Evolutionary conservation across 805 yeast genomes (phyloP), one percentile per base, ranked within the genome.

Genomic region (Aciculoconidium aculeatum): DNA sequence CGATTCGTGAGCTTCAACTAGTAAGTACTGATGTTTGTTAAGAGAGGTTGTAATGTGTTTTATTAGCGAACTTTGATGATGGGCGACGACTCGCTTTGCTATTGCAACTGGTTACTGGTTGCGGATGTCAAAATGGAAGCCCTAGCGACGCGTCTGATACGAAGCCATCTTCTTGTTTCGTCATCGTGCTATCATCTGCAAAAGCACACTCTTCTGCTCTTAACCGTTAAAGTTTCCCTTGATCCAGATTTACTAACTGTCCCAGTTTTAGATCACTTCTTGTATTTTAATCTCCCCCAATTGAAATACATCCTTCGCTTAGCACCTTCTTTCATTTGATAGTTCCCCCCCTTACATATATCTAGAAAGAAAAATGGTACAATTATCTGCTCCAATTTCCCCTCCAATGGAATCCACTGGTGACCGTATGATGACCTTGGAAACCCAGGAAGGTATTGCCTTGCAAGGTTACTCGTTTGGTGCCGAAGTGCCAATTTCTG

Each of bases 391-490:
- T 49, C 95, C 96, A 32, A 84, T 87, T 53, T 72, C 94, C 45
- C 95, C 95, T 31, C 92, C 95, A 43, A 74, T 86, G 78, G 81
- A 81, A 49, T 67, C 86, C 32, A 76, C 79, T 35, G 85, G 85
- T 45, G 86, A 84, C 67, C 78, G 80, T 46, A 65, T 87, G 60
- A 75, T 85, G 72, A 80, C 94, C 36, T 75, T 88, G 55, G 95
- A 88, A 63, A 75, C 92, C 46, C 81, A 82, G 47, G 87, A 84
- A 57, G 96, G 96, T 45, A 60, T 77, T 40, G 75, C 79, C 35
- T 71, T 90, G 47, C 92, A 86, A 63, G 98, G 98, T 64, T 86
- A 82, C 67, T 90, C 97, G 12, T 92, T 92, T 51, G 98, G 98
- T 70, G 95, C 97, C 32, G 80, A 80, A 39, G 75, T 70, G 37